These are phyloP conservation scores for Pyrenopolyporus hunteri DNA, from an alignment of 495 filamentous ascomycete genomes.

Conservation along the genomic window DNA sequence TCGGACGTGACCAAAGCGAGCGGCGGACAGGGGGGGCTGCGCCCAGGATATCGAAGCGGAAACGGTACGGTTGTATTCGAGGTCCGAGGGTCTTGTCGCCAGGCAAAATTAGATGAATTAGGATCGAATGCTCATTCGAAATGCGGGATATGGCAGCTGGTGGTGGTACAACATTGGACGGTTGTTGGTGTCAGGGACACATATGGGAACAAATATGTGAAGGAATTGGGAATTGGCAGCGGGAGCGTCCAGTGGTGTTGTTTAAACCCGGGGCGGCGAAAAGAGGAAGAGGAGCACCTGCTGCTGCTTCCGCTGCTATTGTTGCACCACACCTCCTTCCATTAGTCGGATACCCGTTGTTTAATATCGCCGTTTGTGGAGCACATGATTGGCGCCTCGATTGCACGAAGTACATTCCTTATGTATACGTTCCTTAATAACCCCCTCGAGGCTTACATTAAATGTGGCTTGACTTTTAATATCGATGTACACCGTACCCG, in stretches of 20 bases:
- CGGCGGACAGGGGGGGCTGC: slow-evolving; percentile 1
- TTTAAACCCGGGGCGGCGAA: slow-evolving; percentile 33
- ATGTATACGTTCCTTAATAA: background rate
- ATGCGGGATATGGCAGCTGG: slow-evolving; percentile 16
- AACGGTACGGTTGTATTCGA: slow-evolving; percentile 1
- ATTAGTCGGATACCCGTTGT: background rate
- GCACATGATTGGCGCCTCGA: slow-evolving; percentile 34
- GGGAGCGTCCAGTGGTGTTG: background rate
- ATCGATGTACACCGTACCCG: slow-evolving; percentile 20
- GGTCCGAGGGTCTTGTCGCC: background rate
- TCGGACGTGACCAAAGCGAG: slow-evolving; percentile 23
- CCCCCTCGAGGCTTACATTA: background rate
- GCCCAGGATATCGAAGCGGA: slow-evolving; percentile 4
- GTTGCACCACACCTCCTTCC: background rate
- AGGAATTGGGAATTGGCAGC: slow-evolving; percentile 2
- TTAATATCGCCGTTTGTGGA: slow-evolving; percentile 22
- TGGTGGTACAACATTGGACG: slow-evolving; percentile 30
- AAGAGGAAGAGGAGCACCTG: slow-evolving; percentile 6
- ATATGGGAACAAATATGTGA: slow-evolving; percentile 15
- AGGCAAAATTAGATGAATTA: slow-evolving; percentile 7
- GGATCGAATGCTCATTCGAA: slow-evolving; percentile 2
- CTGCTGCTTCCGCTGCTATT: background rate
- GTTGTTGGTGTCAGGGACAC: slow-evolving; percentile 11
- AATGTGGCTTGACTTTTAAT: slow-evolving; percentile 33
- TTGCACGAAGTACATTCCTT: background rate